Base-by-base conservation (phyloP, 148 eudicot genomes). In the Tetragonia tetragonoides region DNA sequence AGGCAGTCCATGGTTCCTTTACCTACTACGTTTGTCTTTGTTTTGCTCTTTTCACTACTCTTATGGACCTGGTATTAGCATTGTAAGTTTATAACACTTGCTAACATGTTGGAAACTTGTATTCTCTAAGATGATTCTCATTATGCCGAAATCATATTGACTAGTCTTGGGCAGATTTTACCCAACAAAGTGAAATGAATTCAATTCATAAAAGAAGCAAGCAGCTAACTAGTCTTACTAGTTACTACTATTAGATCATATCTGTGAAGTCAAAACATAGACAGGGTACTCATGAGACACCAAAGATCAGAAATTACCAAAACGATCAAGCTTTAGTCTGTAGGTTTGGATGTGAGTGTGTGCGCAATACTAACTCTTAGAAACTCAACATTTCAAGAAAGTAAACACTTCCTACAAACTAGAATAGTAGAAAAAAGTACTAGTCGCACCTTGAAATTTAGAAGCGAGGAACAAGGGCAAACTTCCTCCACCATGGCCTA, bases 401-500 rank as follows among this genome's bases (percentile, higher is more conserved):
- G 24, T 12, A 23, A 28, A 21, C 23, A 47, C 20, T 49, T 21
- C 17, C 8, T 12, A 46, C 21, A 57, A 72, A 68, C 17, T 24
- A 14, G 71, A 28, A 37, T 64, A 53, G 71, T n/a, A 24, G 23
- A 21, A 72, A 77, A 57, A 49, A 70, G 37, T 10, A 62, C 4
- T 47, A 66, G 10, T 63, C 86, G 38, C 40, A 95, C 99, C 99
- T 91, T 78, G 84, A 64, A 95, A 85, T 76, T 86, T 86, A 80
- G 88, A 85, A 62, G 97, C 97, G 76, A 95, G 63, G 83, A 89
- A 95, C 68, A 95, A 76, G 3, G 99, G 99, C 72, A 95, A 74
- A 91, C 89, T 93, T 81, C 99, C 99, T 40, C 99, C 99, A 73
- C 99, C 99, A 85, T 95, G 99, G 23, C 99, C 99, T 1, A 95